Base-by-base conservation (phyloP, 2,329 filamentous ascomycete genomes). In the Ophiostoma ulmi region DNA sequence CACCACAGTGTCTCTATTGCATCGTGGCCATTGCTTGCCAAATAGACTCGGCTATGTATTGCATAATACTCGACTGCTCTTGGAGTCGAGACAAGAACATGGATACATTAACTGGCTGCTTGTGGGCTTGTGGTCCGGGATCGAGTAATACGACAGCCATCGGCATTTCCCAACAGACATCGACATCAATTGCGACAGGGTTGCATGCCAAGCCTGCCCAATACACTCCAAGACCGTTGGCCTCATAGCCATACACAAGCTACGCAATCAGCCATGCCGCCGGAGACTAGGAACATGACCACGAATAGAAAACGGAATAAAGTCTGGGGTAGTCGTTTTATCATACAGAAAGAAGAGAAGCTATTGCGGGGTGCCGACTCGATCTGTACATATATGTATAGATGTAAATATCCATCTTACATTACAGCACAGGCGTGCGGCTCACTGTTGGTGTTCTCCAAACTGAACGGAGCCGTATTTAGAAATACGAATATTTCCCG, bases 221-320 rank as follows among this genome's bases (percentile, higher is more conserved):
- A 58, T 17, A 48, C 44, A 7, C 13, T 8, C 48, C 20, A 22
- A 22, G 48, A n/a, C 17, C 48, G 3, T 17, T 48, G 44, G 44
- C 20, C 3, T 5, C 17, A n/a, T 13, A 39, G 38, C 38, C 38
- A 39, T 39, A 39, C 38, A 39, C 38, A 13, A 39, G 38, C 38
- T 39, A 39, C 11, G 38, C 38, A 39, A 39, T 5, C 41, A 13
- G 52, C 52, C n/a, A 26, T 55, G n/a, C n/a, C 17, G n/a, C 52
- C 52, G 52, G 52, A 58, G 8, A 58, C 52, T 58, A 58, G 52
- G 52, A 58, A 58, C 10, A 39, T 14, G 44, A 48, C 14, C n/a
- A 58, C 52, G 52, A 58, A 58, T 58, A 26, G n/a, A 26, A 58
- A 58, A 58, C 52, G 52, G 52, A 58, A 26, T n/a, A 26, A 58